Conservation (phyloP, 345 rosid species). For the Moricandia moricandioides region DNA sequence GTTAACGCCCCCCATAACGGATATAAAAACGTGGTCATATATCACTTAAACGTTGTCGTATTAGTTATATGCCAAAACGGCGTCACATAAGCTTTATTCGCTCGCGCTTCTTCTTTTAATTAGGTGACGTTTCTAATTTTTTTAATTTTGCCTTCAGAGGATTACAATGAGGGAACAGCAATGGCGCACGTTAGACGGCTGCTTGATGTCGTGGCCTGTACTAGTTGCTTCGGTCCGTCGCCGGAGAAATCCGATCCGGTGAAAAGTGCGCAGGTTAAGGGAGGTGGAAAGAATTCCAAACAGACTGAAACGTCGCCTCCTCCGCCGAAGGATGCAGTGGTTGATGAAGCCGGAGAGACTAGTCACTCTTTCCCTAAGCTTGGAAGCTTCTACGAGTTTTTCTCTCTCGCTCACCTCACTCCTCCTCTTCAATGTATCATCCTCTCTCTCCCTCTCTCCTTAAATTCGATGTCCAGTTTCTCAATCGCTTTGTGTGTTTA, state of each 20-base stretch:
- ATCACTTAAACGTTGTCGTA: background rate
- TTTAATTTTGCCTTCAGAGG: constrained; percentile 46
- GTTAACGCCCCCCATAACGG: background rate
- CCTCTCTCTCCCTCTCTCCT: constrained; percentile 14
- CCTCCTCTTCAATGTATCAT: constrained; percentile 87
- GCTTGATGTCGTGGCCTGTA: constrained; percentile 86
- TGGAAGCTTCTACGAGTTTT: constrained; percentile 85
- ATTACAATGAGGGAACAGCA: constrained; percentile 72
- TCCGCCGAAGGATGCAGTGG: constrained; percentile 43
- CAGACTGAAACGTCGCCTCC: constrained; percentile 39
- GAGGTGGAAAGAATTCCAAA: constrained; percentile 42
- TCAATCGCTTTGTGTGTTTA: constrained; percentile 20
- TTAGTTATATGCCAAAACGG: background rate
- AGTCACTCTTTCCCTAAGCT: constrained; percentile 78
- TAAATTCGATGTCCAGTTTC: background rate
- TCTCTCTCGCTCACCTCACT: constrained; percentile 86
- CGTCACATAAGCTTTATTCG: background rate
- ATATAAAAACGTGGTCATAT: background rate
- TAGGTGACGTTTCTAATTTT: background rate
- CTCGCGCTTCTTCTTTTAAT: background rate
- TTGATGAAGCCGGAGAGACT: constrained; percentile 70
- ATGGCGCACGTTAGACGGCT: constrained; percentile 89
- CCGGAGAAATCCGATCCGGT: constrained; percentile 47
- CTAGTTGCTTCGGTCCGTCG: constrained; percentile 76
- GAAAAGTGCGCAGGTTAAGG: constrained; percentile 48